Evolutionary conservation across 108 stramenopile genomes (phyloP).

Genomic region (Epithemia pelagica): DNA sequence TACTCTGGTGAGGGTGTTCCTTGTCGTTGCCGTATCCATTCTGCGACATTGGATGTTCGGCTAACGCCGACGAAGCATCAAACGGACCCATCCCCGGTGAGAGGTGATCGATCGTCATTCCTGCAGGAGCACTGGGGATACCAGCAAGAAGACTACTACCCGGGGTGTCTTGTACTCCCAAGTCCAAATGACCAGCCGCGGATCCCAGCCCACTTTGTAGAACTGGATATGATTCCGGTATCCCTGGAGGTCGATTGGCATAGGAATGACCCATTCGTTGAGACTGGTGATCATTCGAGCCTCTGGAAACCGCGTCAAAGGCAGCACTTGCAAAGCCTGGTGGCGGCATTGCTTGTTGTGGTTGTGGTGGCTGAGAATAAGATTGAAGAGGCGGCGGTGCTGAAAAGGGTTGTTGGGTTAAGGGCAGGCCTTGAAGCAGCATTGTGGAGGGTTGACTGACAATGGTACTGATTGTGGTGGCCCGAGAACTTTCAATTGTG

Average conservation of each 20-base stretch:
- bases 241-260: background rate
- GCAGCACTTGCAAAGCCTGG: background rate
- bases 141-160: background rate
- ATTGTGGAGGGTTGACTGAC: background rate
- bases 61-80: background rate
- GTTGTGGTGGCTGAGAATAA: background rate
- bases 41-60: too few species aligned
- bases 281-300: too few species aligned
- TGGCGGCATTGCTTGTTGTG: background rate
- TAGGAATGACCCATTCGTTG: background rate
- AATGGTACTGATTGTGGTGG: background rate
- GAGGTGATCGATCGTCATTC: background rate
- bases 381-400: too few species aligned
- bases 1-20: too few species aligned
- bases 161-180: too few species aligned
- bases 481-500: conserved; percentile 6
- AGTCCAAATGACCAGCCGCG: too few species aligned
- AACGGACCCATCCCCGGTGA: background rate
- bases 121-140: background rate
- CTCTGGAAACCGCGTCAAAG: background rate
- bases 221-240: background rate
- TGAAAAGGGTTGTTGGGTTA: background rate
- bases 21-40: too few species aligned
- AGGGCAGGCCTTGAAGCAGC: background rate
- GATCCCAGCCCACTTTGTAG: too few species aligned